phyloP scores from a whole-genome alignment of 2,329 filamentous ascomycete species.

The Trichophyton verrucosum region DNA sequence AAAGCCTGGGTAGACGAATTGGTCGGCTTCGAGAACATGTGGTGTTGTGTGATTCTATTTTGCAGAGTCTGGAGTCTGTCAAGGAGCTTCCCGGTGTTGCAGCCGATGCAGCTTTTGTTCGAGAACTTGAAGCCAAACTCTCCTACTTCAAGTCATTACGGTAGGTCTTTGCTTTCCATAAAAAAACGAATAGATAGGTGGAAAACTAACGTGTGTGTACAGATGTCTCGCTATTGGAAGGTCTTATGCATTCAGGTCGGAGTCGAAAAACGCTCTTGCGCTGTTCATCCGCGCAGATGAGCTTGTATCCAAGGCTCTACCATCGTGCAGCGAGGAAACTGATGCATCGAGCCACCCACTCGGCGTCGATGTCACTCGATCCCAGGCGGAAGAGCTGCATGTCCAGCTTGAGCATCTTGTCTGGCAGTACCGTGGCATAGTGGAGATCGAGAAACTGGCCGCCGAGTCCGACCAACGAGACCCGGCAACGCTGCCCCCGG shows the following conservation, averaged over 20 bases:
- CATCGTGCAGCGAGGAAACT: slow-evolving; percentile 18
- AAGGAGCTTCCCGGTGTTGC: slow-evolving; percentile 83
- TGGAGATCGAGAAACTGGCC: slow-evolving; percentile 60
- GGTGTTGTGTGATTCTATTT: slow-evolving; percentile 78
- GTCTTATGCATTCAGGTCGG: slow-evolving; percentile 63
- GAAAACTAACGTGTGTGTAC: slow-evolving; percentile 3
- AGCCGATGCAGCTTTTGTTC: slow-evolving; percentile 62
- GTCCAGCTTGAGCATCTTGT: slow-evolving; percentile 57
- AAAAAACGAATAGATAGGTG: too few relatives aligned
- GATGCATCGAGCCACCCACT: slow-evolving; percentile 40
- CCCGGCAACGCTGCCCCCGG: slow-evolving; percentile 39
- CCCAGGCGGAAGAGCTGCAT: slow-evolving; percentile 48
- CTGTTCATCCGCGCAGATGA: slow-evolving; percentile 62
- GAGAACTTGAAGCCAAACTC: slow-evolving; percentile 64
- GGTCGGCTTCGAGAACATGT: slow-evolving; percentile 72
- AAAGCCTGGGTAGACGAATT: slow-evolving; percentile 62
- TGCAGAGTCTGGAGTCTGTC: slow-evolving; percentile 83
- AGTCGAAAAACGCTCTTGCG: slow-evolving; percentile 68
- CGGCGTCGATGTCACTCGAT: slow-evolving; percentile 53
- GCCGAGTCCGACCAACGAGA: slow-evolving; percentile 36
- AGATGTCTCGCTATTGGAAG: slow-evolving; percentile 74
- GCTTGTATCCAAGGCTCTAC: slow-evolving; percentile 43
- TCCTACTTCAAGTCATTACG: slow-evolving; percentile 83
- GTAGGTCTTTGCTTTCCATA: slow-evolving; percentile 28
- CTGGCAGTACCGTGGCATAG: slow-evolving; percentile 70